phyloP scores from a whole-genome alignment of 23 red algal genomes.

The Gracilaria vermiculophylla region DNA sequence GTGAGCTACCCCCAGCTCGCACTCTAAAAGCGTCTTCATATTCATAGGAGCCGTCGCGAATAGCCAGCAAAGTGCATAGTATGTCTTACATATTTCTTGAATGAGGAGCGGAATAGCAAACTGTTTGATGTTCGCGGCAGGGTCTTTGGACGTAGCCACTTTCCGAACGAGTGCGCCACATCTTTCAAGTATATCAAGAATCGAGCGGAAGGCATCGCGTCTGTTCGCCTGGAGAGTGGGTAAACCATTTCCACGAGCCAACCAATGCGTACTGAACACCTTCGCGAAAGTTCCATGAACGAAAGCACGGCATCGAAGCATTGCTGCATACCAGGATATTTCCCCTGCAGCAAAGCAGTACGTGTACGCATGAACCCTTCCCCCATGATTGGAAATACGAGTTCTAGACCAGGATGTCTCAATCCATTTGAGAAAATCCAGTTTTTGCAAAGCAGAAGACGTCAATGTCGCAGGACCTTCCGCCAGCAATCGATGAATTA shows the following conservation, averaged over 20 bases:
- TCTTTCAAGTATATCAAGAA: slow-evolving; percentile 13
- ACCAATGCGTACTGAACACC: slow-evolving; percentile 38
- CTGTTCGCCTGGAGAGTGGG: neutral
- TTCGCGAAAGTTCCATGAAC: slow-evolving; percentile 24
- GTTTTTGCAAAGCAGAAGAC: slow-evolving; percentile 14
- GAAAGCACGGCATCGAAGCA: slow-evolving; percentile 18
- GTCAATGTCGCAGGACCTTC: slow-evolving; percentile 38
- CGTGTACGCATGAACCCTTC: slow-evolving; percentile 31
- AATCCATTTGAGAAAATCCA: slow-evolving; percentile 63
- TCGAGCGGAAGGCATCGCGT: slow-evolving; percentile 6
- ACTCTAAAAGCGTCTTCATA: neutral
- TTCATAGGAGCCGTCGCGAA: slow-evolving; percentile 13
- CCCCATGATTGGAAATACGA: slow-evolving; percentile 15
- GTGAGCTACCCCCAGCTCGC: slow-evolving; percentile 38
- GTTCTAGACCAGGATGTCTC: slow-evolving; percentile 61
- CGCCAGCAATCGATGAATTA: slow-evolving; percentile 40
- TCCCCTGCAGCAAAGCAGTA: slow-evolving; percentile 64
- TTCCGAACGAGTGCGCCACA: slow-evolving; percentile 14
- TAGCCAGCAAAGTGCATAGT: slow-evolving; percentile 35
- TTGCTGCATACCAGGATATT: slow-evolving; percentile 21
- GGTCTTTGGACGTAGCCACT: slow-evolving; percentile 3
- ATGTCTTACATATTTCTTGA: slow-evolving; percentile 33
- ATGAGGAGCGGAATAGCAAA: slow-evolving; percentile 23
- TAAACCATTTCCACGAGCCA: slow-evolving; percentile 29
- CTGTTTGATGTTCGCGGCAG: slow-evolving; percentile 16